phyloP scores from a whole-genome alignment of 805 yeast genomes.

The Tetrapisispora nanseiensis region DNA sequence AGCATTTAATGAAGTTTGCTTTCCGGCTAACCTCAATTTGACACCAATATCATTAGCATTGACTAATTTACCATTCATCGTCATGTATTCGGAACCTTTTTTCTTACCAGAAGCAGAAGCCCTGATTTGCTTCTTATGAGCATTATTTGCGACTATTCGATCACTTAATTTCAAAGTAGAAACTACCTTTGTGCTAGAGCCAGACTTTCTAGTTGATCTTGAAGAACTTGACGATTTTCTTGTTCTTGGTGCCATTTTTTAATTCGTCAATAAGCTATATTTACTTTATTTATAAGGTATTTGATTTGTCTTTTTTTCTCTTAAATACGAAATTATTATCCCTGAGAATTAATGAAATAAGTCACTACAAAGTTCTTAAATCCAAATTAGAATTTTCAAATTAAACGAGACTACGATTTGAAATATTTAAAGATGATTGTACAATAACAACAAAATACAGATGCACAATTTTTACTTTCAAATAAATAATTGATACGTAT shows the following conservation, averaged over 20 bases:
- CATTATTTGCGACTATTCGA: background rate
- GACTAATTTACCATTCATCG: conserved; percentile 22
- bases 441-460: too few species aligned
- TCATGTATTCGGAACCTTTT: conserved; percentile 12
- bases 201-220: background rate
- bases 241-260: background rate
- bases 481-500: too few species aligned
- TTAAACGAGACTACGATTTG: too few species aligned
- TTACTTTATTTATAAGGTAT: too few species aligned
- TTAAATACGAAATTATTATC: too few species aligned
- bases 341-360: too few species aligned
- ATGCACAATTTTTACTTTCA: too few species aligned
- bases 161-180: background rate
- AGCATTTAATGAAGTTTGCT: too few species aligned
- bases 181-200: background rate
- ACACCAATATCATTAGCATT: conserved; percentile 21
- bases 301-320: background rate
- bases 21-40: conserved; percentile 13
- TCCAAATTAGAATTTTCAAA: too few species aligned
- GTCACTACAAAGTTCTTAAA: too few species aligned
- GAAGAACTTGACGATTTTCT: background rate
- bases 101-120: background rate
- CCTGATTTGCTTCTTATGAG: background rate
- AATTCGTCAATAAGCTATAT: too few species aligned
- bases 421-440: too few species aligned